Evolutionary conservation across 2,329 filamentous ascomycete species (phyloP).

Genomic region (Teratosphaeria zuluensis): DNA sequence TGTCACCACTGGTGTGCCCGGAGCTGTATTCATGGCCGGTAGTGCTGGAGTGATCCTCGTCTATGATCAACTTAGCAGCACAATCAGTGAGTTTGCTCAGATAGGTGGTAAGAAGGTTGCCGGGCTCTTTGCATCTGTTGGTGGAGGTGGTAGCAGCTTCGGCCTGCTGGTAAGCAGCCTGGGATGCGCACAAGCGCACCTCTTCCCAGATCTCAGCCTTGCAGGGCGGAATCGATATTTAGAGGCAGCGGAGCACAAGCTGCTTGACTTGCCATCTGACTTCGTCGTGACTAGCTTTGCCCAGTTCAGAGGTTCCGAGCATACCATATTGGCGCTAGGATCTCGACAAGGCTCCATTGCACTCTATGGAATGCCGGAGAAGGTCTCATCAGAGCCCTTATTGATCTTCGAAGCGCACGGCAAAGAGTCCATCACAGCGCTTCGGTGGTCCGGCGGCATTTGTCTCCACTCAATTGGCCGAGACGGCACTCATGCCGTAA

Average conservation of each 20-base stretch:
- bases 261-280: conserved; percentile 25
- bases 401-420: conserved; percentile 32
- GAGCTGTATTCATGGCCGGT: conserved; percentile 38
- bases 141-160: conserved; percentile 10
- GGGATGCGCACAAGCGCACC: conserved; percentile 5
- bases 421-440: conserved; percentile 58
- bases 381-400: neutral
- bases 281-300: conserved; percentile 45
- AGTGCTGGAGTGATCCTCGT: conserved; percentile 34
- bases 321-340: conserved; percentile 31
- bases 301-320: neutral
- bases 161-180: conserved; percentile 31
- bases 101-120: conserved; percentile 31
- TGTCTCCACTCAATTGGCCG: conserved; percentile 64
- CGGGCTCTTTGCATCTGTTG: conserved; percentile 26
- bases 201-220: neutral
- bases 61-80: conserved; percentile 19
- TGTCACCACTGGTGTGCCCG: conserved; percentile 30
- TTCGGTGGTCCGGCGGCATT: conserved; percentile 33
- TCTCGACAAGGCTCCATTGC: conserved; percentile 47
- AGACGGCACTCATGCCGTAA: conserved; percentile 67
- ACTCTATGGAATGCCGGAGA: conserved; percentile 16
- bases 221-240: neutral
- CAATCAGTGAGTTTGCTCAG: conserved; percentile 9
- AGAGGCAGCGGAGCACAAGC: neutral